Conservation (phyloP, 169 alveolate genomes). For the Cardiosporidium cionae region DNA sequence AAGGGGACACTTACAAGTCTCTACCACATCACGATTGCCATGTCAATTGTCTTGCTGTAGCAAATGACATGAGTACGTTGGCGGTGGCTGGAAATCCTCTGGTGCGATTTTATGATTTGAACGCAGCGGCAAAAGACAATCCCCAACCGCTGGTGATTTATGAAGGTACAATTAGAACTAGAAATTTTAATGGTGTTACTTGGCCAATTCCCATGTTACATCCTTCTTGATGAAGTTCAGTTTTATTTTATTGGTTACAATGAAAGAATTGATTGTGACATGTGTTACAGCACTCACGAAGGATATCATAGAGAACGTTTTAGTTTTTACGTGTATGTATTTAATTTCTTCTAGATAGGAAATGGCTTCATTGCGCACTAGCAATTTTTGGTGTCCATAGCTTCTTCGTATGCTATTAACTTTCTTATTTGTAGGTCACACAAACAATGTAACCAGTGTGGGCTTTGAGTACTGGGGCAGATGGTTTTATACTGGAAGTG, state of each 20-base stretch:
- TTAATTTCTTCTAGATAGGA: too few species aligned
- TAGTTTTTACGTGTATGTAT: too few species aligned
- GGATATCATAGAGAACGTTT: too few species aligned
- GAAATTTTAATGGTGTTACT: too few species aligned
- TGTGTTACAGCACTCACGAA: too few species aligned
- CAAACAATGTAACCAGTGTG: conserved; percentile 48
- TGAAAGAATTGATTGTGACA: too few species aligned
- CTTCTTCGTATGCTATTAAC: conserved; percentile 23
- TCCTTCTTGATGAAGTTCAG: too few species aligned
- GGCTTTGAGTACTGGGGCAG: conserved; percentile 53
- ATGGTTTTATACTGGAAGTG: conserved; percentile 59
- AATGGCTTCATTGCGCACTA: too few species aligned
- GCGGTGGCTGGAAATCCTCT: conserved; percentile 40
- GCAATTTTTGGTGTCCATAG: too few species aligned
- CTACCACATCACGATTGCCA: conserved; percentile 32
- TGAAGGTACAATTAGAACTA: too few species aligned
- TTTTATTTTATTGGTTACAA: neutral
- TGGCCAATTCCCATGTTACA: too few species aligned
- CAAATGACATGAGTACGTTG: conserved; percentile 11
- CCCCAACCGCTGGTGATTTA: neutral
- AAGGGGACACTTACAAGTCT: conserved; percentile 15
- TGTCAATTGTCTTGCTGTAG: conserved; percentile 25
- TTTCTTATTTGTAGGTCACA: conserved; percentile 37
- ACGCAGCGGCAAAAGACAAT: conserved; percentile 2
- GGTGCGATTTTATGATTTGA: conserved; percentile 20